phyloP scores from a whole-genome alignment of 1,139 yeast genomes.

The Geotrichum fermentans region DNA sequence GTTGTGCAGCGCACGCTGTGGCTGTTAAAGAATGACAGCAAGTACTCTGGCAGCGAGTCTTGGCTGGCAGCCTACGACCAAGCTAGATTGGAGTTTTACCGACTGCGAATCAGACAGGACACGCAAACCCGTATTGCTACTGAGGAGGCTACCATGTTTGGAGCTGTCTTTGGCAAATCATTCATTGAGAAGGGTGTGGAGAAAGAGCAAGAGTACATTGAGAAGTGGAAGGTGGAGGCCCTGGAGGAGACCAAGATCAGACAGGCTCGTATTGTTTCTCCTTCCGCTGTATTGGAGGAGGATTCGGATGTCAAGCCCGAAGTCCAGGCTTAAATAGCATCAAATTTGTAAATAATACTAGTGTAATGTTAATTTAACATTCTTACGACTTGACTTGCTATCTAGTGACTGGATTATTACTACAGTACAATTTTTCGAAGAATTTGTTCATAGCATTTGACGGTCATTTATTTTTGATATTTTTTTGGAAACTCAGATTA shows the following conservation, averaged over 20 bases:
- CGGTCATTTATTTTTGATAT: background rate
- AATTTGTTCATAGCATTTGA: too few relatives aligned
- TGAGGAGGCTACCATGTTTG: constrained; percentile 84
- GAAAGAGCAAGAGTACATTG: constrained; percentile 65
- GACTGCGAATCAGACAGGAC: constrained; percentile 79
- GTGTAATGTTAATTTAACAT: too few relatives aligned
- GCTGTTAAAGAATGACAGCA: constrained; percentile 46
- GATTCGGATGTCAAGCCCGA: background rate
- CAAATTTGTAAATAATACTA: too few relatives aligned
- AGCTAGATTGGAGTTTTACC: constrained; percentile 84
- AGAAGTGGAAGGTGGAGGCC: constrained; percentile 71
- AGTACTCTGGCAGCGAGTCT: constrained; percentile 32
- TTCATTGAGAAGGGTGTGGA: constrained; percentile 63
- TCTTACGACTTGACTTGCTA: too few relatives aligned
- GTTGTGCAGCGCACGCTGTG: constrained; percentile 89
- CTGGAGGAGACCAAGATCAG: constrained; percentile 33
- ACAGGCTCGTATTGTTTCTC: constrained; percentile 25
- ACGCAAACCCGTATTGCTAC: constrained; percentile 64
- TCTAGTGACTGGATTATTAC: too few relatives aligned
- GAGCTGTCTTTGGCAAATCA: constrained; percentile 63
- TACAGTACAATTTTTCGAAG: too few relatives aligned
- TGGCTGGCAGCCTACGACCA: constrained; percentile 71
- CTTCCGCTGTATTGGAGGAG: constrained; percentile 16
- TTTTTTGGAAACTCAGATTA: background rate
- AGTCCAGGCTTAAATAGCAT: too few relatives aligned